These are phyloP conservation scores for Haberlea rhodopensis DNA, from an alignment of 257 asterid genomes.

Conservation along the genomic window DNA sequence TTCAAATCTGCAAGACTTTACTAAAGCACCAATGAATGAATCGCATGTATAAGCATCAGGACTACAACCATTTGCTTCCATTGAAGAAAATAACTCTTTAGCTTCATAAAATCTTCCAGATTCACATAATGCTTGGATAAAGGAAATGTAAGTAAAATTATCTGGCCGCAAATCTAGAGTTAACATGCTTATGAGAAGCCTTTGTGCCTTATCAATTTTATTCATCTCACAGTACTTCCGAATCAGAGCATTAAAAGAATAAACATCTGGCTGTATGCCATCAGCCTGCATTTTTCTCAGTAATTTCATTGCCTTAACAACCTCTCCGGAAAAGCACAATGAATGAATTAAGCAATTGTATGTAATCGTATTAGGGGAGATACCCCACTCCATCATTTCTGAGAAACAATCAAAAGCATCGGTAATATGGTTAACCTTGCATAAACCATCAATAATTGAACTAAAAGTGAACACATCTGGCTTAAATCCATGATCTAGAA, in stretches of 20 bases:
- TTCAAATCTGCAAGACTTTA: slow-evolving; percentile 46
- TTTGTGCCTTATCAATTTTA: slow-evolving; percentile 68
- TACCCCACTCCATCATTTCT: slow-evolving; percentile 85
- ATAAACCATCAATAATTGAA: slow-evolving; percentile 76
- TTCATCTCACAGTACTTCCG: slow-evolving; percentile 55
- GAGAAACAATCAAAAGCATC: slow-evolving; percentile 80
- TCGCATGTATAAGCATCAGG: slow-evolving; percentile 66
- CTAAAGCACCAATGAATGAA: slow-evolving; percentile 45
- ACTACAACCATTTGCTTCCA: slow-evolving; percentile 68
- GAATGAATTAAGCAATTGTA: slow-evolving; percentile 75
- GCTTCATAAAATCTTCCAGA: slow-evolving; percentile 67
- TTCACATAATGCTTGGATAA: slow-evolving; percentile 63
- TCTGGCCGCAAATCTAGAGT: slow-evolving; percentile 61
- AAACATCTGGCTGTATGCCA: slow-evolving; percentile 65
- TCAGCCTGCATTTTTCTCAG: slow-evolving; percentile 69
- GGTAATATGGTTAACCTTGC: slow-evolving; percentile 43
- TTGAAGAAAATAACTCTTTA: slow-evolving; percentile 50
- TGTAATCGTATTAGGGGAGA: slow-evolving; percentile 57
- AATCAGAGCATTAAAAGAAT: slow-evolving; percentile 74
- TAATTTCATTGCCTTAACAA: slow-evolving; percentile 50
- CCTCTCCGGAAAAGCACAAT: slow-evolving; percentile 60
- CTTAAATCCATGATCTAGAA: slow-evolving; percentile 50
- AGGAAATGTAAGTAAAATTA: slow-evolving; percentile 65
- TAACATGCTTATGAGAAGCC: slow-evolving; percentile 67
- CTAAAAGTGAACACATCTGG: slow-evolving; percentile 81